Base-by-base conservation (phyloP, 2,329 filamentous ascomycete species). In the Claviceps cyperi region DNA sequence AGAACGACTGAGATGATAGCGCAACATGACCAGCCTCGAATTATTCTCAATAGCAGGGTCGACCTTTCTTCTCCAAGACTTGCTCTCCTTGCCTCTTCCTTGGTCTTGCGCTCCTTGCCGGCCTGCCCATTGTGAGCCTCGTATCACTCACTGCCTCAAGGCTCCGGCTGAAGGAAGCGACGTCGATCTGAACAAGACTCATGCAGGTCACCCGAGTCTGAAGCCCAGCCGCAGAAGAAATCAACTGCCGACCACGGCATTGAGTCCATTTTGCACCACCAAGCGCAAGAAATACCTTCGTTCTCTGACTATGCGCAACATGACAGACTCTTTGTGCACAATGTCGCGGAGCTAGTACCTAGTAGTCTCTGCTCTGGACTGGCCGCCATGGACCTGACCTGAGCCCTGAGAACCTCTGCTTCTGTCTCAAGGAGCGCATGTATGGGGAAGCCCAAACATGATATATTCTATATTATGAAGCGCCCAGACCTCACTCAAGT, bases 11-110 rank as follows among this genome's bases (percentile, higher is more conserved):
- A 80, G 65, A 98, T 76, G 62, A 96, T 86, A 65, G 92, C 92
- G 75, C 84, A 96, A 98, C 77, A 75, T 92, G 91, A 81, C 91
- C 90, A 62, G 92, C 91, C 84, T 97, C 91, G 77, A 98, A 98
- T 78, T 98, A 94, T 86, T 90, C 87, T 98, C 92, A 59, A 98
- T 72, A 59, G 87, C 80, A 60, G 74, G 58, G 75, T 98, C 92
- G 66, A 96, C 87, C 86, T 98, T 98, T 98, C 80, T 87, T 88
- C 83, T 92, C 81, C 55, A 97, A 55, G 72, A 83, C 83, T 69
- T 94, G 86, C 62, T 80, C 85, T 58, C 86, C 82, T 78, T 96
- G 90, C 88, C 98, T 98, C 80, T 87, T 88, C 83, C 91, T 81
- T 86, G 55, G 82, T 77, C 78, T 94, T 94, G 80, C 83, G 89